Evolutionary conservation across 2,329 filamentous ascomycete genomes (phyloP), one percentile per base, ranked within the genome.

Genomic region (Sarocladium kiliense): DNA sequence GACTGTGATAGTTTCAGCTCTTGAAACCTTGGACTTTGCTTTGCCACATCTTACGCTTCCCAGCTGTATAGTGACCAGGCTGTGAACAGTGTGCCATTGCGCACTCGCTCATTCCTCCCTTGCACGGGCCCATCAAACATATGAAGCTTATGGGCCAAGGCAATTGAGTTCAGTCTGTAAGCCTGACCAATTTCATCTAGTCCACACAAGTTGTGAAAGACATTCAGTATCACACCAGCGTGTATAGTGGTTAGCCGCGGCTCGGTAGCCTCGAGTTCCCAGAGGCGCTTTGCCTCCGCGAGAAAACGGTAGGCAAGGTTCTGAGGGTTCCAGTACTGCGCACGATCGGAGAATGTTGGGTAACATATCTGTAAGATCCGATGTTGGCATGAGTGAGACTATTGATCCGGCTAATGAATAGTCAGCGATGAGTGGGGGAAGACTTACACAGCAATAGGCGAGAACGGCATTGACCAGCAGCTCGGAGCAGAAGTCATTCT

Each of bases 251-350:
- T 71, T 6, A 75, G 57, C 3, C 59, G 59, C 0, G 62, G 56
- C 3, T 60, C 54, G 6, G 56, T 57, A 34, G 63, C 57, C 47
- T 73, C 67, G 0, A 71, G 54, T 18, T 74, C 69, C 68, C 71
- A 71, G 2, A 74, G 56, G 2, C 71, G 65, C 27, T 67, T 69
- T 0, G 71, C 70, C 58, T 75, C 72, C 0, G 69, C 67, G 3
- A 70, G 55, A 19, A 75, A 74, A 2, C 65, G 64, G 26, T 73
- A 74, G 0, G 57, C 44, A 0, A 72, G 58, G 1, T 61, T 72
- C 1, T 63, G 30, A 0, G 70, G 68, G 16, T 67, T 68, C 71
- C 71, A 74, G 49, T 68, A 70, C 39, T 72, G 62, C 2, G 64
- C 63, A 0, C 71, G 68, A 1, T 66, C 58, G 0, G 58, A 41